Base-by-base conservation (phyloP, 495 filamentous ascomycete genomes). In the Platismatia glauca region DNA sequence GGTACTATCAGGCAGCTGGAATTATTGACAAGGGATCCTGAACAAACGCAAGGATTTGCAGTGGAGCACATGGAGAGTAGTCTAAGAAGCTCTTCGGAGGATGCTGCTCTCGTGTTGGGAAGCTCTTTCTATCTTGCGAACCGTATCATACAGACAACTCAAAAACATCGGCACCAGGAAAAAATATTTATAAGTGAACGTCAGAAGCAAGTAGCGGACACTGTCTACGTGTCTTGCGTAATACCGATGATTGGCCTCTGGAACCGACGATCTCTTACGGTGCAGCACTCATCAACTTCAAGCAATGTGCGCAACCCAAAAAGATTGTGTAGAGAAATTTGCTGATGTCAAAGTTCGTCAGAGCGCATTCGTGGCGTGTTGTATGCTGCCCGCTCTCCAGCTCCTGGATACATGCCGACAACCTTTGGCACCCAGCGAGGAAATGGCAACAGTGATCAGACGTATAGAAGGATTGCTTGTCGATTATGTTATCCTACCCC, bases 401-500 rank as follows among this genome's bases (percentile, higher is more conserved):
- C 53, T 74, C 48, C 57, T 74, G 27, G 43, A 55, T 9, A 46
- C 31, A 46, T 67, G 65, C 41, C 41, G 50, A 31, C 56, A 67
- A 27, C 57, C 31, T 27, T 33, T 29, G 13, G 52, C 55, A 37
- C 33, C 43, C 3, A 31, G 44, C 3, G 46, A 60, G 3, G 50
- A 55, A 27, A 56, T 64, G 39, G 58, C 38, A 55, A 15, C 43
- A 31, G 50, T 64, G 11, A 39, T 37, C 58, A 66, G 57, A 68
- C 76, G 55, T 12, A 69, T 95, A 6, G 84, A 89, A 61, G 78
- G 79, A 3, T 76, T 91, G 24, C 68, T 91, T 58, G 81, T 83
- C n/a, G 79, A 80, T 34, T 86, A 90, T 74, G 77, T 95, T 37
- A 78, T 95, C 24, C 73, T 86, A 3, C 89, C 89, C 6, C 82